A percentile compares a stretch with the other conserved stretches of the same genome.
Evolutionary conservation across 1,284 basidiomycete genomes (phyloP).

Genomic region (Boletus smithii): DNA sequence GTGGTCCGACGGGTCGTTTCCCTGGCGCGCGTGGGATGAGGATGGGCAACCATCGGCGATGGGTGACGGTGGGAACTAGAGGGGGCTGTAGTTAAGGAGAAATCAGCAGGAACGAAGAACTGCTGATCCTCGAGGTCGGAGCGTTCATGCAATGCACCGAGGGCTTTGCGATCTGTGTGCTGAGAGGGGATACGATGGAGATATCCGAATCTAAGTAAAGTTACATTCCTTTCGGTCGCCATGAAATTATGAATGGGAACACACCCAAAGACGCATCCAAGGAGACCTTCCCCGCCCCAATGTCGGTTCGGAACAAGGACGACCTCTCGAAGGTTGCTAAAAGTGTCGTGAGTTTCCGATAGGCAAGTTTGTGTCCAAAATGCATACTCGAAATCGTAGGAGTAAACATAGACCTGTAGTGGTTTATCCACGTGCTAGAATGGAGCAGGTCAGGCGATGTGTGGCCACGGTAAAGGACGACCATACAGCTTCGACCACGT

Average conservation of each 20-base stretch:
- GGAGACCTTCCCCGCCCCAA: constrained; percentile 92
- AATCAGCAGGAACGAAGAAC: constrained; percentile 72
- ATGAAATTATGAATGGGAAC: constrained; percentile 29
- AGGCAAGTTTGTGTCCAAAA: not conserved
- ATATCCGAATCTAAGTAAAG: constrained; percentile 61
- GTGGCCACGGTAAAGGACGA: constrained; percentile 1
- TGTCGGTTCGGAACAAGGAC: constrained; percentile 91
- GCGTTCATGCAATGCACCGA: constrained; percentile 49
- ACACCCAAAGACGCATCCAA: constrained; percentile 92
- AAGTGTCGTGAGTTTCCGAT: constrained; percentile 13
- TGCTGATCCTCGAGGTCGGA: constrained; percentile 59
- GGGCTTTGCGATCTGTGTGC: constrained; percentile 49
- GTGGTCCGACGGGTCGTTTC: constrained; percentile 20
- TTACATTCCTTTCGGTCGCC: constrained; percentile 3
- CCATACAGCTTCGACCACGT: constrained; percentile 87
- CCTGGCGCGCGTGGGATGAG: constrained; percentile 28
- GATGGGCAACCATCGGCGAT: constrained; percentile 28
- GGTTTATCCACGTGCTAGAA: constrained; percentile 88
- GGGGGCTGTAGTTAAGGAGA: constrained; percentile 20
- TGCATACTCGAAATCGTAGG: constrained; percentile 94
- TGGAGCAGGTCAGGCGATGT: constrained; percentile 13
- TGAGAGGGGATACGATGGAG: constrained; percentile 86
- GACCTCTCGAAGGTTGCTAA: constrained; percentile 84
- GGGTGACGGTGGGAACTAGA: constrained; percentile 11
- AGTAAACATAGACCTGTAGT: constrained; percentile 92